Conservation (phyloP, 1,284 basidiomycete species). For the Trametes sp. region DNA sequence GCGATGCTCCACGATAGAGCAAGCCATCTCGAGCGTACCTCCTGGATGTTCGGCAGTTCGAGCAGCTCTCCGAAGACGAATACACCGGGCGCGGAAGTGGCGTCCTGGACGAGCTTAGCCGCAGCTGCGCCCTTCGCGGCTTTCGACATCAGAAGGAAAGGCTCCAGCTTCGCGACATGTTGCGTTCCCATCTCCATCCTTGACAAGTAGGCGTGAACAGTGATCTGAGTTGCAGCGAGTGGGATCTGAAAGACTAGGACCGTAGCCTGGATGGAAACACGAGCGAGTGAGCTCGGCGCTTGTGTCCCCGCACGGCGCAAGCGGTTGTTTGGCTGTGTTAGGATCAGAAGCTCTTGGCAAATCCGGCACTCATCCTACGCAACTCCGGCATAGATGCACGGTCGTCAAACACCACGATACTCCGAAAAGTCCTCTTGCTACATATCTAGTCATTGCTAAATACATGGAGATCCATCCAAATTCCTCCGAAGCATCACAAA, state of each 20-base stretch:
- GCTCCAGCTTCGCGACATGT: slow-evolving; percentile 77
- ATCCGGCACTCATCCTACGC: not conserved
- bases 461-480: slow-evolving; percentile 7
- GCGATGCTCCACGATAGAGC: not conserved
- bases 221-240: not conserved
- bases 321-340: slow-evolving; percentile 31
- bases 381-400: not conserved
- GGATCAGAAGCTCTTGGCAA: slow-evolving; percentile 23
- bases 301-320: not conserved
- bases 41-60: slow-evolving; percentile 81
- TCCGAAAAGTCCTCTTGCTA: slow-evolving; percentile 7
- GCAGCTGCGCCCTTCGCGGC: slow-evolving; percentile 91
- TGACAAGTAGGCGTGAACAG: not conserved
- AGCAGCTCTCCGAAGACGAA: slow-evolving; percentile 92
- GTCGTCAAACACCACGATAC: not conserved
- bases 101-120: slow-evolving; percentile 87
- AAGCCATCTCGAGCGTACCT: slow-evolving; percentile 57
- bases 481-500: not conserved
- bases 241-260: not conserved
- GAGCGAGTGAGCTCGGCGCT: not conserved
- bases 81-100: slow-evolving; percentile 86
- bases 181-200: slow-evolving; percentile 63
- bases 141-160: slow-evolving; percentile 89
- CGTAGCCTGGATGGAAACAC: not conserved
- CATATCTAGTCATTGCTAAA: not conserved